These are phyloP conservation scores for Ceratobasidium theobromae DNA, from an alignment of 1,284 basidiomycete genomes.

Conservation along the genomic window DNA sequence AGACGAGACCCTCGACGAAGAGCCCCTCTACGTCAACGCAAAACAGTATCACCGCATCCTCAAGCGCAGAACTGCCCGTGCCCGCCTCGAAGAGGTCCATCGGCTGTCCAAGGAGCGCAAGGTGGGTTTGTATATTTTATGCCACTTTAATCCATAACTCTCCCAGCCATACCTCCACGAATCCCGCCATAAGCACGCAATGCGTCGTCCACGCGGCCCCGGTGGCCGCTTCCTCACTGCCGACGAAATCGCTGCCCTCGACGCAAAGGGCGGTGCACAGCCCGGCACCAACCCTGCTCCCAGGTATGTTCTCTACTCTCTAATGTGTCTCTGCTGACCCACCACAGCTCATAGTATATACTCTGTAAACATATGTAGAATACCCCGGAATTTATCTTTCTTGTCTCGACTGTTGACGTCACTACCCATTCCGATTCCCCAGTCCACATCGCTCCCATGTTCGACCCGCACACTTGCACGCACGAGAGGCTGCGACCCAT, in stretches of 20 bases:
- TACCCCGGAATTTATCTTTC: no score
- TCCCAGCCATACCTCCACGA: slow-evolving; percentile 92
- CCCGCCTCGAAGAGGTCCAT: slow-evolving; percentile 88
- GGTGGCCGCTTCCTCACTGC: slow-evolving; percentile 96
- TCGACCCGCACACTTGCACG: no score
- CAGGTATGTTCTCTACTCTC: background rate
- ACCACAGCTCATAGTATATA: background rate
- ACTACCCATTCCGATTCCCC: no score
- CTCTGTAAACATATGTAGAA: background rate
- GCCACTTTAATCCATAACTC: slow-evolving; percentile 1
- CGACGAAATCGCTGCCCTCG: slow-evolving; percentile 85
- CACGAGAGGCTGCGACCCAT: no score
- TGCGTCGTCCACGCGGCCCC: slow-evolving; percentile 92
- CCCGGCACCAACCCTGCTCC: slow-evolving; percentile 12
- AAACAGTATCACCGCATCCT: slow-evolving; percentile 97
- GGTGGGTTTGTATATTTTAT: slow-evolving; percentile 51
- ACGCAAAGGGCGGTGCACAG: slow-evolving; percentile 43
- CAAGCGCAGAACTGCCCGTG: slow-evolving; percentile 84
- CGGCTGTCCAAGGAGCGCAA: slow-evolving; percentile 88
- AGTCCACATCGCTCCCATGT: no score
- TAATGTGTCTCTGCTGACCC: background rate
- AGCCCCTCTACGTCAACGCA: slow-evolving; percentile 95
- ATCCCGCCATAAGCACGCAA: slow-evolving; percentile 96
- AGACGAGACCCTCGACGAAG: slow-evolving; percentile 69
- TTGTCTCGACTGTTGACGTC: no score